Evolutionary conservation across 202 grass and related monocot genomes (phyloP).

Genomic region (Bolboschoenoplectus hybrid): DNA sequence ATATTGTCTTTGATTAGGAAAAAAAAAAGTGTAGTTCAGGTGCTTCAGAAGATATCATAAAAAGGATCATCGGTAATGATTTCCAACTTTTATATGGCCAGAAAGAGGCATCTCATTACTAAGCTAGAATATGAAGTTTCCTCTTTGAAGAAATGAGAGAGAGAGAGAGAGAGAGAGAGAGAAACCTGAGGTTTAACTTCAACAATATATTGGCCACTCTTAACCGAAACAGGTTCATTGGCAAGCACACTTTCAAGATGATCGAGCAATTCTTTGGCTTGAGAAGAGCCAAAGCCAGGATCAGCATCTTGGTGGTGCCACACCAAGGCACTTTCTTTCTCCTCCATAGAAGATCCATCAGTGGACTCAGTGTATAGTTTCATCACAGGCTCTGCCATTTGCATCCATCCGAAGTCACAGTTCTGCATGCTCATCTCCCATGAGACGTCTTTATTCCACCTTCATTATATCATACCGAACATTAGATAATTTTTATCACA

Average conservation of each 20-base stretch:
- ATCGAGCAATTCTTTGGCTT: conserved; percentile 97
- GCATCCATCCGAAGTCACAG: conserved; percentile 84
- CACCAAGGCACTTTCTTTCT: conserved; percentile 88
- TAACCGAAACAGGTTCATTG: conserved; percentile 90
- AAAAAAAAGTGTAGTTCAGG: neutral
- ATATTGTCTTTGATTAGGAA: neutral
- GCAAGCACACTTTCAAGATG: conserved; percentile 94
- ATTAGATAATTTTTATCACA: conserved; percentile 28
- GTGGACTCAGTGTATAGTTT: conserved; percentile 88
- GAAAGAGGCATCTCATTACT: neutral
- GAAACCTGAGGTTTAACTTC: conserved; percentile 97
- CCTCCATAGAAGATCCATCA: conserved; percentile 87
- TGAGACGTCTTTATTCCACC: conserved; percentile 62
- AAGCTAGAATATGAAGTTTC: conserved; percentile 5
- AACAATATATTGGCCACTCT: conserved; percentile 91
- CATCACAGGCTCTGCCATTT: conserved; percentile 92
- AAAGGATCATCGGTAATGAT: neutral
- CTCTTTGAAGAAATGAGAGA: neutral
- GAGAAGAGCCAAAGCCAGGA: conserved; percentile 80
- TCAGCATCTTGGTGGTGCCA: conserved; percentile 99
- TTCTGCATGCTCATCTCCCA: conserved; percentile 63
- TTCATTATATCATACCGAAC: conserved; percentile 45
- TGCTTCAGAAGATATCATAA: neutral
- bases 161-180: neutral
- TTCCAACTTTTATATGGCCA: neutral